Conservation (phyloP, 2,329 filamentous ascomycete genomes). For the Lasiodiplodia theobromae region DNA sequence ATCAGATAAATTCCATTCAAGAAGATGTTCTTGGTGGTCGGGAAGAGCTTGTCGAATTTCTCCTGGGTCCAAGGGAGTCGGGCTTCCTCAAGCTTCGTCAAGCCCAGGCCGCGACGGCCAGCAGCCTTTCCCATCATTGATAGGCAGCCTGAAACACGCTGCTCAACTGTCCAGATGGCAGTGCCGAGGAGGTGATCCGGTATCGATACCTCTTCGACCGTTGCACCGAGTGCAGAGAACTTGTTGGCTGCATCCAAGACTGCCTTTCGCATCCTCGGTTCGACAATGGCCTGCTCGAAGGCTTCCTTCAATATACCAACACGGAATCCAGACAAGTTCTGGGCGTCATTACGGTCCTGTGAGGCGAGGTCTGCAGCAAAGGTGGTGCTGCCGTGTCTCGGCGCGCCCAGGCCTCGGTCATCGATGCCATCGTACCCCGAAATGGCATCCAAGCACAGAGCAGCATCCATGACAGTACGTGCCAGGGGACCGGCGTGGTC, state of each 20-base stretch:
- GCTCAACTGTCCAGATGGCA: slow-evolving; percentile 57
- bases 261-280: slow-evolving; percentile 47
- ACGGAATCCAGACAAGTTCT: slow-evolving; percentile 36
- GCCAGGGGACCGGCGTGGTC: slow-evolving; percentile 52
- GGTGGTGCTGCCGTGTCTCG: slow-evolving; percentile 36
- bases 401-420: slow-evolving; percentile 41
- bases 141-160: slow-evolving; percentile 38
- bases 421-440: slow-evolving; percentile 42
- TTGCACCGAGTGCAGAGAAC: slow-evolving; percentile 56
- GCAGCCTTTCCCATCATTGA: slow-evolving; percentile 52
- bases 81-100: slow-evolving; percentile 58
- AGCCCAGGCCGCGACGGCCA: slow-evolving; percentile 48
- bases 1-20: slow-evolving; percentile 51
- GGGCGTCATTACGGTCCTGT: not conserved
- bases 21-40: slow-evolving; percentile 55
- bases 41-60: slow-evolving; percentile 59
- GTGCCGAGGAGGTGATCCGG: slow-evolving; percentile 58
- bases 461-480: slow-evolving; percentile 37
- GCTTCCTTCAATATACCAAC: slow-evolving; percentile 41
- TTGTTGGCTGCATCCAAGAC: slow-evolving; percentile 52
- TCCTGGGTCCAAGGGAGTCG: slow-evolving; percentile 57
- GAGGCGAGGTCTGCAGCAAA: slow-evolving; percentile 34
- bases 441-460: slow-evolving; percentile 41
- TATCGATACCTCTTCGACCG: slow-evolving; percentile 54
- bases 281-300: slow-evolving; percentile 39